phyloP scores from a whole-genome alignment of 1,284 basidiomycete genomes.

The Pseudozyma thailandica region DNA sequence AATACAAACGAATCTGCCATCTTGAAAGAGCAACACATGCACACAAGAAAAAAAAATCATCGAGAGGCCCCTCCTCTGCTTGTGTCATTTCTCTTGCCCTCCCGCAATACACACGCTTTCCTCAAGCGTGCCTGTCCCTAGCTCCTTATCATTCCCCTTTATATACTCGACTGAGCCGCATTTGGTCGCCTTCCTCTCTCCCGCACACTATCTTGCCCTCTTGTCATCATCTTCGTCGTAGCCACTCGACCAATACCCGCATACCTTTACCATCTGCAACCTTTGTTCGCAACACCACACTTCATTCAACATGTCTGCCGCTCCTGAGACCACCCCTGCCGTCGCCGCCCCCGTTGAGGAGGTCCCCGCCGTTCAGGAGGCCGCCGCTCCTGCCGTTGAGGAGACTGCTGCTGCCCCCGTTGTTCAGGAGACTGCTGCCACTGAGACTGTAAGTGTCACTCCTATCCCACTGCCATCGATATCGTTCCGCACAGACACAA shows the following conservation, averaged over 20 bases:
- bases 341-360: constrained; percentile 37
- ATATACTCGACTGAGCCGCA: constrained; percentile 34
- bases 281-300: constrained; percentile 11
- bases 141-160: constrained; percentile 19
- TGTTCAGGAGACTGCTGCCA: constrained; percentile 7
- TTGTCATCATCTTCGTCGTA: constrained; percentile 11
- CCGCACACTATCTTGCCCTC: constrained; percentile 9
- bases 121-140: constrained; percentile 10
- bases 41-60: constrained; percentile 1
- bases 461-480: too few relatives aligned
- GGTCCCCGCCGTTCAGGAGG: constrained; percentile 20
- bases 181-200: constrained; percentile 10
- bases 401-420: constrained; percentile 28
- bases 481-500: too few relatives aligned
- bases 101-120: background rate
- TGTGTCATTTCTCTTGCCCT: too few relatives aligned
- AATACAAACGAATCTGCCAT: too few relatives aligned
- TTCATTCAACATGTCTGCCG: constrained; percentile 45
- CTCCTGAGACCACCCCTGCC: constrained; percentile 42
- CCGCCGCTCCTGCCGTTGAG: constrained; percentile 35
- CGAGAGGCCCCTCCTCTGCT: too few relatives aligned
- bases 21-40: too few relatives aligned
- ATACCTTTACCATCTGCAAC: background rate
- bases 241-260: constrained; percentile 17
- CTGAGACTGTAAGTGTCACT: constrained; percentile 2